These are phyloP conservation scores for Tricholomella constricta DNA, from an alignment of 768 basidiomycete species.

Conservation along the genomic window DNA sequence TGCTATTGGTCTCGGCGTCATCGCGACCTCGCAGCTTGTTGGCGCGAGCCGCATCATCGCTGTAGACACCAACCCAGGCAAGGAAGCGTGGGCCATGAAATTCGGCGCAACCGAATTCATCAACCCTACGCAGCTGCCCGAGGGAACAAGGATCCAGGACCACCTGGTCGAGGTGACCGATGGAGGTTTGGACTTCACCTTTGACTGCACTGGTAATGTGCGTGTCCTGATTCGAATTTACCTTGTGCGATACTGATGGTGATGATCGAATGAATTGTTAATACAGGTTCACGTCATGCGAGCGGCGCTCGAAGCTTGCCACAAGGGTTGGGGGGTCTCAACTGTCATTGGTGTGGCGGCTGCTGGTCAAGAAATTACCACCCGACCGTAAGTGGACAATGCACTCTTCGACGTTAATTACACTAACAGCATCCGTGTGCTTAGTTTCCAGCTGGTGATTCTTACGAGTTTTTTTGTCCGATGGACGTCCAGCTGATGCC, in stretches of 20 bases:
- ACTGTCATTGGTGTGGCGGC: slow-evolving; percentile 97
- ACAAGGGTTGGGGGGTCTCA: slow-evolving; percentile 98
- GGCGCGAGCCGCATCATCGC: slow-evolving; percentile 91
- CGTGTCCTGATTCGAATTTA: slow-evolving; percentile 17
- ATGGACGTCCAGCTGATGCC: not conserved
- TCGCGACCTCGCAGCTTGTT: slow-evolving; percentile 76
- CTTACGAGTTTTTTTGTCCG: not conserved
- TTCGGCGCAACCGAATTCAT: slow-evolving; percentile 97
- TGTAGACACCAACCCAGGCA: slow-evolving; percentile 83
- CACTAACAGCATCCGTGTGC: not conserved
- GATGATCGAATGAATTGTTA: not conserved
- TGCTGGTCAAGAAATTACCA: slow-evolving; percentile 93
- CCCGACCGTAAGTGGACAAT: slow-evolving; percentile 66
- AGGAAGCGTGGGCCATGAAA: slow-evolving; percentile 86
- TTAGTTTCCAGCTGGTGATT: slow-evolving; percentile 56
- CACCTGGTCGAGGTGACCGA: slow-evolving; percentile 91
- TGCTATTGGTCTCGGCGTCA: slow-evolving; percentile 92
- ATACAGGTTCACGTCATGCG: slow-evolving; percentile 90
- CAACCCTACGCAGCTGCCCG: slow-evolving; percentile 72
- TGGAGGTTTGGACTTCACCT: slow-evolving; percentile 96
- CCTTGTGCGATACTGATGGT: not conserved
- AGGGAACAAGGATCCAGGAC: slow-evolving; percentile 87
- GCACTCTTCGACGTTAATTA: slow-evolving; percentile 1
- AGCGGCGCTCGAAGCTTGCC: slow-evolving; percentile 95
- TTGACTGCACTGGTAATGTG: slow-evolving; percentile 92